Evolutionary conservation across 352 stramenopile species (phyloP).

Genomic region (Pythium plurisporium): DNA sequence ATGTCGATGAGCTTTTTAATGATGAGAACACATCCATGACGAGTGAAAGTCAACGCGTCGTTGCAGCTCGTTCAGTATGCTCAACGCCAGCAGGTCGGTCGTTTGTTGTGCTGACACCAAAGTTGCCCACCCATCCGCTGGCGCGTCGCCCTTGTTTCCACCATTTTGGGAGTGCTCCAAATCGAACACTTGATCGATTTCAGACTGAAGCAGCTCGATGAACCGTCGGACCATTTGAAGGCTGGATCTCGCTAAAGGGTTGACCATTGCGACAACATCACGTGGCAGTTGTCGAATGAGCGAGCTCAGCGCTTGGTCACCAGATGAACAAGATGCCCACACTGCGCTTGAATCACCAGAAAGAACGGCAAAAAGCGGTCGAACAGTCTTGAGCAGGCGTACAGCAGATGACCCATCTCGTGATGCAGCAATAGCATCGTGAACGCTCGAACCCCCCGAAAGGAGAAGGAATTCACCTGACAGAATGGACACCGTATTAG

Average conservation of each 20-base stretch:
- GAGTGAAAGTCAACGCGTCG: constrained; percentile 17
- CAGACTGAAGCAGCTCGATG: constrained; percentile 1
- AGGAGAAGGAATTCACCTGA: constrained; percentile 7
- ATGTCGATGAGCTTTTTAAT: constrained; percentile 11
- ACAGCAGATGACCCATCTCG: not conserved
- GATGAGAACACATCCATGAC: not conserved
- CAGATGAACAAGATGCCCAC: not conserved
- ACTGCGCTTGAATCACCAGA: not conserved
- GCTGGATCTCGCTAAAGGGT: constrained; percentile 2
- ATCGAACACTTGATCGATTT: not conserved
- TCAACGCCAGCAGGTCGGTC: constrained; percentile 10
- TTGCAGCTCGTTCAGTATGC: constrained; percentile 15
- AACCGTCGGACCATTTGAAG: not conserved
- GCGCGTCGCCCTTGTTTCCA: not conserved
- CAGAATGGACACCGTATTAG: not conserved
- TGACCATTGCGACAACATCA: constrained; percentile 8
- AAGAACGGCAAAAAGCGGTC: constrained; percentile 6
- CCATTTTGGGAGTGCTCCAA: not conserved
- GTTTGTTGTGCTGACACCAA: not conserved
- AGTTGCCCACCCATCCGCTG: not conserved
- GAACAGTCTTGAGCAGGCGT: not conserved
- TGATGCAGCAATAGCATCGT: not conserved
- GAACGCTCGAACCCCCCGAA: constrained; percentile 15
- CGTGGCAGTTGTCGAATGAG: not conserved
- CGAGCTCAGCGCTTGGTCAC: not conserved